A percentile compares a stretch with the other conserved stretches of the same genome.
phyloP scores from a whole-genome alignment of 768 basidiomycete species.

The Leccinum sublutescens region DNA sequence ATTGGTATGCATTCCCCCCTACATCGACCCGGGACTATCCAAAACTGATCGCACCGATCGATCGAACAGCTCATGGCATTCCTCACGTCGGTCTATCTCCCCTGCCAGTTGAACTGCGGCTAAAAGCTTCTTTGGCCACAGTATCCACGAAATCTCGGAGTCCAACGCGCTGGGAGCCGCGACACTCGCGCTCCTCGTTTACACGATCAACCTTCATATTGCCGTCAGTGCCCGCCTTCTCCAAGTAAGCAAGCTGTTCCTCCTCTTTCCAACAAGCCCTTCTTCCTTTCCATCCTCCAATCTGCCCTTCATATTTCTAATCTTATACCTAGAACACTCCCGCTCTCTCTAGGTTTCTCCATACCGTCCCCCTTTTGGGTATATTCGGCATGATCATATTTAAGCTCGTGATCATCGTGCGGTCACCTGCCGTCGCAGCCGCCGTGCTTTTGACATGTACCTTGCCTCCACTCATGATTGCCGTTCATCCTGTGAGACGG shows the following conservation, averaged over 20 bases:
- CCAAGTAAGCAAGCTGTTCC: conserved; percentile 9
- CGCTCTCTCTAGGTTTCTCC: conserved; percentile 18
- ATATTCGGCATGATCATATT: conserved; percentile 21
- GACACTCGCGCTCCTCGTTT: conserved; percentile 28
- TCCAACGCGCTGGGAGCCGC: conserved; percentile 15
- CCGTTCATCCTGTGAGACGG: conserved; percentile 6
- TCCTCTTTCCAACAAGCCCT: not conserved
- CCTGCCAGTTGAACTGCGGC: not conserved
- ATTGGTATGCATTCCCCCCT: conserved; percentile 15
- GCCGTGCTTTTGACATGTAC: conserved; percentile 22
- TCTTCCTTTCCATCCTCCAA: not conserved
- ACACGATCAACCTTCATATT: conserved; percentile 31
- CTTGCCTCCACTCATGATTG: conserved; percentile 18
- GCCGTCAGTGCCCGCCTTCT: conserved; percentile 16
- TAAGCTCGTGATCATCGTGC: conserved; percentile 17
- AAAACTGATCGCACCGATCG: not conserved
- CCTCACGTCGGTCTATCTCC: conserved; percentile 20
- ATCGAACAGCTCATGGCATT: conserved; percentile 27
- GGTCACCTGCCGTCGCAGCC: conserved; percentile 20
- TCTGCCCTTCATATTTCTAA: not conserved
- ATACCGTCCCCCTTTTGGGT: conserved; percentile 28
- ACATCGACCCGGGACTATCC: not conserved
- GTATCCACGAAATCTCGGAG: conserved; percentile 24
- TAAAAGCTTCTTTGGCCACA: conserved; percentile 6
- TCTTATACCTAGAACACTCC: conserved; percentile 10